Conservation (phyloP, 208 protist genomes). For the Leptomonas pyrrhocoris region DNA sequence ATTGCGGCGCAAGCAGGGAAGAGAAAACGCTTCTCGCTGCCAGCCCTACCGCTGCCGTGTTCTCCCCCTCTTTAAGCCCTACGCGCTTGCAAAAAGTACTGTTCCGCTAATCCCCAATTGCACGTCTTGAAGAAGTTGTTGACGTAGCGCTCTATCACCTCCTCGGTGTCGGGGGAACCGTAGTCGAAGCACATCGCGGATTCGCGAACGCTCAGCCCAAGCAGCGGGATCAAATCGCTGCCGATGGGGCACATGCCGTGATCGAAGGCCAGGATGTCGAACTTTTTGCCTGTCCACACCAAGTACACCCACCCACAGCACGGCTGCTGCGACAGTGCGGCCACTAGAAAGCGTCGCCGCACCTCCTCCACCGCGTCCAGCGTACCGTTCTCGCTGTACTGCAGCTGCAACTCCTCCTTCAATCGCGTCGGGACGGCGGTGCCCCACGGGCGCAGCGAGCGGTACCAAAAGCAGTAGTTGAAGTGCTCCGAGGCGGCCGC, state of each 20-base stretch:
- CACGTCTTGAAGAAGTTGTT: slow-evolving; percentile 88
- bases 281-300: slow-evolving; percentile 79
- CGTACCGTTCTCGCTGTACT: slow-evolving; percentile 70
- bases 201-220: slow-evolving; percentile 77
- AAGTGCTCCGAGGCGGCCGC: slow-evolving; percentile 85
- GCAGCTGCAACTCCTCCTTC: slow-evolving; percentile 73
- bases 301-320: slow-evolving; percentile 84
- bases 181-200: slow-evolving; percentile 77
- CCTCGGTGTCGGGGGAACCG: slow-evolving; percentile 8
- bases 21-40: background rate
- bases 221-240: slow-evolving; percentile 73
- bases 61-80: background rate
- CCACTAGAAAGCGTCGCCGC: slow-evolving; percentile 45
- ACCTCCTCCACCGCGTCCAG: slow-evolving; percentile 71
- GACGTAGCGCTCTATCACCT: slow-evolving; percentile 67
- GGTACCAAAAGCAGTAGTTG: slow-evolving; percentile 93
- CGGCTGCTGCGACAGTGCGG: slow-evolving; percentile 65
- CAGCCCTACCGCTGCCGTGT: background rate
- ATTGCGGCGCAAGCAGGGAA: background rate
- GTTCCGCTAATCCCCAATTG: slow-evolving; percentile 78
- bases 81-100: slow-evolving; percentile 55
- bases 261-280: slow-evolving; percentile 79
- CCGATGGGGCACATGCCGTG: slow-evolving; percentile 82
- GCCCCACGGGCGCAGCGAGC: slow-evolving; percentile 83
- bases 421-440: slow-evolving; percentile 63